Evolutionary conservation across 805 yeast genomes (phyloP).

Genomic region (Lachancea sp.): DNA sequence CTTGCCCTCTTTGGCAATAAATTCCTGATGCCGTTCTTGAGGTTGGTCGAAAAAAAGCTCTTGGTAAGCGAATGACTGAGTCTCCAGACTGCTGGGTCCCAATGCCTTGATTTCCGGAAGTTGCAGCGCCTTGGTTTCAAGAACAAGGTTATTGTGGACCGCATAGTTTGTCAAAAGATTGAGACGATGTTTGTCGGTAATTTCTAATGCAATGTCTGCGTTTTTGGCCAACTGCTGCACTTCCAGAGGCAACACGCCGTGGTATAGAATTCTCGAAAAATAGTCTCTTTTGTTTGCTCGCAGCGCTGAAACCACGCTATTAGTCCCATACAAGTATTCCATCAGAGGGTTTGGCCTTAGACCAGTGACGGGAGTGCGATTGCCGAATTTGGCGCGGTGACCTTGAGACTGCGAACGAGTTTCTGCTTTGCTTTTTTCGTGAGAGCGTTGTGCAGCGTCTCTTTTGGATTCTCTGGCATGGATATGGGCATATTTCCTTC

Average conservation of each 20-base stretch:
- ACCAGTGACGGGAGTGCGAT: constrained; percentile 12
- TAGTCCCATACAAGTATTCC: constrained; percentile 73
- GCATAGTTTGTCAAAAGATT: constrained; percentile 57
- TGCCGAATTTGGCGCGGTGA: constrained; percentile 9
- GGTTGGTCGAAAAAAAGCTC: constrained; percentile 14
- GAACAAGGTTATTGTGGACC: constrained; percentile 74
- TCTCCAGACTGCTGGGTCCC: constrained; percentile 25
- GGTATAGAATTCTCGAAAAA: constrained; percentile 45
- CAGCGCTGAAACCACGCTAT: constrained; percentile 68
- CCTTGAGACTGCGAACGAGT: constrained; percentile 4
- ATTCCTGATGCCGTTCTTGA: constrained; percentile 9
- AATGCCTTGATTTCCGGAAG: constrained; percentile 24
- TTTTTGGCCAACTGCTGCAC: constrained; percentile 44
- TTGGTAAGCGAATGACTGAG: constrained; percentile 8
- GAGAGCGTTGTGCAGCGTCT: constrained; percentile 12
- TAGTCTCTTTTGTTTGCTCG: constrained; percentile 46
- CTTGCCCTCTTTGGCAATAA: constrained; percentile 10
- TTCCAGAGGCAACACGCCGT: constrained; percentile 36
- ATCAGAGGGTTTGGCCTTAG: constrained; percentile 40
- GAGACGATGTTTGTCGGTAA: constrained; percentile 40
- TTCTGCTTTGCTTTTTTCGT: constrained; percentile 9
- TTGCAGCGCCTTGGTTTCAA: constrained; percentile 48
- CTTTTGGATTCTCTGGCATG: constrained; percentile 45
- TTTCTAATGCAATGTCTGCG: constrained; percentile 17
- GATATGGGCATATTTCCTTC: constrained; percentile 56